Evolutionary conservation across 441 rosid genomes (phyloP).

Genomic region (Rhodomyrtus psidioides): DNA sequence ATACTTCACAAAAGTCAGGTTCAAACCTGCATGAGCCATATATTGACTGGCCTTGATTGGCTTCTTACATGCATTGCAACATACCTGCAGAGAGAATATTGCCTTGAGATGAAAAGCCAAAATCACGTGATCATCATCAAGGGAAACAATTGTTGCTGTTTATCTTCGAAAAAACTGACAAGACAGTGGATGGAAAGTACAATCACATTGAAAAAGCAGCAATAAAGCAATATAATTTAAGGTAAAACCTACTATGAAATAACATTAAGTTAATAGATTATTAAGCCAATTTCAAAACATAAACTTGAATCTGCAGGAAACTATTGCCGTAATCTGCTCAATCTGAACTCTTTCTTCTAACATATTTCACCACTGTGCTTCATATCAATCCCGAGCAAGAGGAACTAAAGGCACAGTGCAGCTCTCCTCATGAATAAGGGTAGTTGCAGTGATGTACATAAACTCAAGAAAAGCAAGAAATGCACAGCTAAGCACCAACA

Average conservation of each 20-base stretch:
- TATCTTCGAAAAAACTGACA: neutral
- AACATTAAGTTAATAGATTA: neutral
- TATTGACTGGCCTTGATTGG: constrained; percentile 60
- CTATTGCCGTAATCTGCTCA: neutral
- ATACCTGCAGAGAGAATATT: constrained; percentile 35
- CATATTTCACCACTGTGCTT: neutral
- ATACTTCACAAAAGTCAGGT: neutral
- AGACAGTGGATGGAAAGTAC: neutral
- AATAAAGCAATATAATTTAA: neutral
- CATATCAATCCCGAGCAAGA: neutral
- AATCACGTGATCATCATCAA: neutral
- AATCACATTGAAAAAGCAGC: neutral
- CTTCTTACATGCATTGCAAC: constrained; percentile 65
- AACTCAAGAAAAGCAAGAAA: neutral
- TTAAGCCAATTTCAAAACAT: neutral
- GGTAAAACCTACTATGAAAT: neutral
- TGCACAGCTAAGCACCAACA: neutral
- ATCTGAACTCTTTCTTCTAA: neutral
- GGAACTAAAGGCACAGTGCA: neutral
- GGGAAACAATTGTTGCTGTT: neutral
- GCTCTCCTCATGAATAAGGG: neutral
- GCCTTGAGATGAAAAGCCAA: constrained; percentile 7
- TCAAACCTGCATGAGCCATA: constrained; percentile 57
- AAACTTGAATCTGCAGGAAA: neutral
- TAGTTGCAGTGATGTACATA: neutral